A percentile compares a stretch with the other conserved stretches of the same genome.
Evolutionary conservation across 495 filamentous ascomycete species (phyloP).

Genomic region (Halenospora varia): DNA sequence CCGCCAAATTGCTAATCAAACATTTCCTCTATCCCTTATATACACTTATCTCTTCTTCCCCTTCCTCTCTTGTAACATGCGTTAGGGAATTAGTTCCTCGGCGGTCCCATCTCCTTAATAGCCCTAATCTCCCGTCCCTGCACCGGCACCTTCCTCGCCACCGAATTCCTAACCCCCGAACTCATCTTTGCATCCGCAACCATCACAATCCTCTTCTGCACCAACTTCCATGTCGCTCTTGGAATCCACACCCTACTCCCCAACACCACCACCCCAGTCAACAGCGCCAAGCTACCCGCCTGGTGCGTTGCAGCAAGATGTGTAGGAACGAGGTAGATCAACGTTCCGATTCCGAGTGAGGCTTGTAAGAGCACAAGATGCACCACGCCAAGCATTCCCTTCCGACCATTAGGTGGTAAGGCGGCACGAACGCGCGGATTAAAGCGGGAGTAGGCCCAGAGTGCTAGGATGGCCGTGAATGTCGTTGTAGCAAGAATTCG

Average conservation of each 20-base stretch:
- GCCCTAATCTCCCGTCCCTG: not conserved
- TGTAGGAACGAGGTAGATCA: conserved; percentile 89
- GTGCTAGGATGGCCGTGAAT: conserved; percentile 70
- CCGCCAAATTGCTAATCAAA: too few species aligned
- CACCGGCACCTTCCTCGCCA: not conserved
- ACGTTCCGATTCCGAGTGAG: conserved; percentile 77
- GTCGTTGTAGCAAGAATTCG: conserved; percentile 87
- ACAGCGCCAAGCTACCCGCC: conserved; percentile 79
- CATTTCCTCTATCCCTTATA: too few species aligned
- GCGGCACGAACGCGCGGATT: conserved; percentile 54
- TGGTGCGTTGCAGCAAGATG: conserved; percentile 89
- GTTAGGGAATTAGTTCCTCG: too few species aligned
- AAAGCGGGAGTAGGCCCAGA: conserved; percentile 73
- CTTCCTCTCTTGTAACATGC: not conserved
- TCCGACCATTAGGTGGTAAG: conserved; percentile 60
- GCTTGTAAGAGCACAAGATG: conserved; percentile 82
- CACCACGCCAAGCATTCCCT: conserved; percentile 74
- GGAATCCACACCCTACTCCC: conserved; percentile 55
- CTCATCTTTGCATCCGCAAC: conserved; percentile 2
- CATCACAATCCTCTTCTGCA: conserved; percentile 27
- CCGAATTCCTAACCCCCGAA: not conserved
- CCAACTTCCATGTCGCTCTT: conserved; percentile 38
- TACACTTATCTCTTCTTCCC: not conserved
- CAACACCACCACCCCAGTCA: conserved; percentile 76
- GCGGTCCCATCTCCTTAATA: not conserved